Percentiles rank a stretch among this genome's conserved stretches.
phyloP scores from a whole-genome alignment of 805 yeast genomes.

The Blastobotrys chiropterorum region DNA sequence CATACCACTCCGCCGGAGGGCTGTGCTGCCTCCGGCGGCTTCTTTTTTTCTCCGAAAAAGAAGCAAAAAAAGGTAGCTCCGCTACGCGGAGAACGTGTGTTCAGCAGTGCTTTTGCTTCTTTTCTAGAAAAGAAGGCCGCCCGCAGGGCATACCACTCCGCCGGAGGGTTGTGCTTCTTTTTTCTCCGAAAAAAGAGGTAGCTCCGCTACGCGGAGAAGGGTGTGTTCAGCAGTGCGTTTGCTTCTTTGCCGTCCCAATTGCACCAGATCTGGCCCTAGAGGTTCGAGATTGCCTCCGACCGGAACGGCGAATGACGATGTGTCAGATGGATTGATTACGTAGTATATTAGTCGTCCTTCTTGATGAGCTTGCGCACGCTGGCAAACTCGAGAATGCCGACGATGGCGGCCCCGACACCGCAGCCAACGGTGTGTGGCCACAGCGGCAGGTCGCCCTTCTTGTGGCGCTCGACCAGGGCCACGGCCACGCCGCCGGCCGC shows the following conservation, averaged over 20 bases:
- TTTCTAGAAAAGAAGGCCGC: neutral
- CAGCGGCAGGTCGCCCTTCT: constrained; percentile 16
- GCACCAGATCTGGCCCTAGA: neutral
- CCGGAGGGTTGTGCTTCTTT: too few relatives aligned
- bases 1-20: too few relatives aligned
- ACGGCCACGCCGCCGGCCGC: constrained; percentile 18
- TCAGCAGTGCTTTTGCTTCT: neutral
- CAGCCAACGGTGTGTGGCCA: constrained; percentile 4
- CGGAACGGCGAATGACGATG: neutral
- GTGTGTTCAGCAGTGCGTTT: too few relatives aligned
- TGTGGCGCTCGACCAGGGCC: constrained; percentile 15
- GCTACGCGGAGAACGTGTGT: too few relatives aligned
- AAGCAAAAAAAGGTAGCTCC: too few relatives aligned
- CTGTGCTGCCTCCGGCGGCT: too few relatives aligned
- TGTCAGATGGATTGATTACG: neutral
- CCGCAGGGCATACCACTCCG: neutral
- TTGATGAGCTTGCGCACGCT: neutral
- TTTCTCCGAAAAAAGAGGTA: too few relatives aligned
- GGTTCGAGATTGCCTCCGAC: neutral
- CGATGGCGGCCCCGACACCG: constrained; percentile 1
- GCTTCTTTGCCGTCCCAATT: neutral
- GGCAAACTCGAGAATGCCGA: constrained; percentile 4
- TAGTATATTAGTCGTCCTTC: neutral
- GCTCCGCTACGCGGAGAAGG: too few relatives aligned
- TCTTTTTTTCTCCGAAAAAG: too few relatives aligned